phyloP scores from a whole-genome alignment of 148 eudicot genomes.

The Chenopodium quinoa region DNA sequence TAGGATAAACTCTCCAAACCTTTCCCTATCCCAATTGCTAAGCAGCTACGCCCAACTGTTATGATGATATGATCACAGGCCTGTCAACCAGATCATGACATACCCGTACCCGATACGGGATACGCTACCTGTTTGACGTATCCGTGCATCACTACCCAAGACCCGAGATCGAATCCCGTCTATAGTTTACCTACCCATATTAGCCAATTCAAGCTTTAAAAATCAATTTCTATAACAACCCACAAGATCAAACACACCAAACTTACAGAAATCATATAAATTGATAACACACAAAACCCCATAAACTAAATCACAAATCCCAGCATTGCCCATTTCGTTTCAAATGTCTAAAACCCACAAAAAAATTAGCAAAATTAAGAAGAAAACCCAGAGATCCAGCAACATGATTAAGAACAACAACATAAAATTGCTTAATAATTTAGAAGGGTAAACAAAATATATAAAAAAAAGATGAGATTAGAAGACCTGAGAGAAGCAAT shows the following conservation, averaged over 20 bases:
- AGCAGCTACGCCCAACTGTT: no score
- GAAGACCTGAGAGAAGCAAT: neutral
- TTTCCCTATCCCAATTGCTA: no score
- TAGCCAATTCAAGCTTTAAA: neutral
- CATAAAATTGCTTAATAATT: neutral
- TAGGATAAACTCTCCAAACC: no score
- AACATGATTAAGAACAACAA: neutral
- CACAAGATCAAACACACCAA: neutral
- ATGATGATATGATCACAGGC: no score
- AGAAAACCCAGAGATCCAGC: slow-evolving; percentile 19
- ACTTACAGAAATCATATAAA: neutral
- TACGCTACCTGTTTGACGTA: no score
- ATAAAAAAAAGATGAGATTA: neutral
- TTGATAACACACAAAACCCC: slow-evolving; percentile 4
- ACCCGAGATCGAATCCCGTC: neutral
- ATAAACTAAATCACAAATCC: slow-evolving; percentile 12
- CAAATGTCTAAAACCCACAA: slow-evolving; percentile 2
- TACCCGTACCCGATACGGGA: no score
- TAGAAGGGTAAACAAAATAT: neutral
- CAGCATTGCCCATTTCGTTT: slow-evolving; percentile 14
- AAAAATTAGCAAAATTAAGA: neutral
- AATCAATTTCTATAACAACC: neutral
- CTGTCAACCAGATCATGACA: no score
- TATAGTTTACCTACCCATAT: neutral
- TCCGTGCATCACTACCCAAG: no score